Conservation (phyloP, 352 stramenopile species). For the Globisporangium nunn region DNA sequence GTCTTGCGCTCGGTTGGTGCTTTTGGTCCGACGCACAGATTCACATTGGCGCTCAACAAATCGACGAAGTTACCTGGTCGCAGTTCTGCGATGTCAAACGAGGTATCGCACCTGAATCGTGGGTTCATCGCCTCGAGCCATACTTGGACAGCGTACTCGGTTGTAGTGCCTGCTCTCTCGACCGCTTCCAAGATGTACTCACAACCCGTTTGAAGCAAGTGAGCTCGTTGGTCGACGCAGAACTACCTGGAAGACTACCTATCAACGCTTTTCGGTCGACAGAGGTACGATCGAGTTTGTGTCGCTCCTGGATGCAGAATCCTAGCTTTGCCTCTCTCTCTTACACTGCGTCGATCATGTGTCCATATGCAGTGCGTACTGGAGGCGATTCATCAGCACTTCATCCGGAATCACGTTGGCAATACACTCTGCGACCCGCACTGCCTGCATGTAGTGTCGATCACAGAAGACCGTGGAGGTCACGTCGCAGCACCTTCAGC, state of each 20-base stretch:
- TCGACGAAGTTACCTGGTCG: slow-evolving; percentile 6
- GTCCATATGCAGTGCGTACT: slow-evolving; percentile 24
- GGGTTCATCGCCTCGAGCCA: slow-evolving; percentile 1
- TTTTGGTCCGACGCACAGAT: slow-evolving; percentile 1
- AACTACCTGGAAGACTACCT: slow-evolving; percentile 17
- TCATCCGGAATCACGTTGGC: slow-evolving; percentile 37
- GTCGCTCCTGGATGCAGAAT: neutral
- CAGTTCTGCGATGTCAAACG: slow-evolving; percentile 4
- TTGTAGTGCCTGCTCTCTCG: slow-evolving; percentile 13
- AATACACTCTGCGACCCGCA: slow-evolving; percentile 22
- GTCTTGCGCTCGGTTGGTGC: neutral
- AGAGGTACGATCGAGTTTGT: slow-evolving; percentile 14
- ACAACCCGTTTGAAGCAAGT: slow-evolving; percentile 33
- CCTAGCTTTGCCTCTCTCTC: neutral
- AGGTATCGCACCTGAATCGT: slow-evolving; percentile 2
- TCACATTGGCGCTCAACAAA: slow-evolving; percentile 2
- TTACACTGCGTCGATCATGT: neutral
- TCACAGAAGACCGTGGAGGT: slow-evolving; percentile 32
- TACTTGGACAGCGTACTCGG: no score
- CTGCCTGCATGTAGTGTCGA: slow-evolving; percentile 29
- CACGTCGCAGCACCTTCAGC: neutral
- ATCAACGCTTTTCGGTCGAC: slow-evolving; percentile 37
- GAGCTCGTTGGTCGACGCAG: slow-evolving; percentile 12
- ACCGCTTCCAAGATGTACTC: slow-evolving; percentile 28
- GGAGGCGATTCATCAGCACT: slow-evolving; percentile 50